These are phyloP conservation scores for Polysphondylium violaceum DNA, from an alignment of 78 protist species.

Conservation along the genomic window DNA sequence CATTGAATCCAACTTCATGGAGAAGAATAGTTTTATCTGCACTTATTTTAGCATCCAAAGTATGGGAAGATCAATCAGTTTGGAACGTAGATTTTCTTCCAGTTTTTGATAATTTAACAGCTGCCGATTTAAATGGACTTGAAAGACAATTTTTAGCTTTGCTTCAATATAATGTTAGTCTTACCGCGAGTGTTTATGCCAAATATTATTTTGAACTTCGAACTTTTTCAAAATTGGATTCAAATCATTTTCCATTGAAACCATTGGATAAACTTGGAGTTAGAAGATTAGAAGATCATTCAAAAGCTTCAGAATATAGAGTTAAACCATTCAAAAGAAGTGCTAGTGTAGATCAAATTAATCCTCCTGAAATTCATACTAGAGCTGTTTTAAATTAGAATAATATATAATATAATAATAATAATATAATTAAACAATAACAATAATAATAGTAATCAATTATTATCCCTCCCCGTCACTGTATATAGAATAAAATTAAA, in stretches of 20 bases:
- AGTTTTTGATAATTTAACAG: conserved; percentile 79
- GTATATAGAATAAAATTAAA: no score
- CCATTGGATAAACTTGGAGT: conserved; percentile 75
- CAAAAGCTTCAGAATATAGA: conserved; percentile 74
- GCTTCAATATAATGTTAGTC: conserved; percentile 60
- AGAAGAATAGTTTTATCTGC: conserved; percentile 79
- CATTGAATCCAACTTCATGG: conserved; percentile 79
- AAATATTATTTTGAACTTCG: conserved; percentile 73
- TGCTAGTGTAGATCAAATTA: conserved; percentile 77
- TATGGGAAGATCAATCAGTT: conserved; percentile 91
- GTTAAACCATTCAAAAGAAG: conserved; percentile 76
- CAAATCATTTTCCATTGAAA: conserved; percentile 63
- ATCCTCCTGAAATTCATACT: conserved; percentile 64
- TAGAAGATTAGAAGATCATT: conserved; percentile 72
- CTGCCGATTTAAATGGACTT: conserved; percentile 76
- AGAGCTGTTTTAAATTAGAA: conserved; percentile 58
- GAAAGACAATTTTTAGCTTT: conserved; percentile 80
- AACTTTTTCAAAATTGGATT: conserved; percentile 70
- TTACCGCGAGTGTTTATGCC: conserved; percentile 67
- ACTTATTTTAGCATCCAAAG: conserved; percentile 86
- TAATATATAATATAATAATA: no score
- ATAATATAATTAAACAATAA: no score
- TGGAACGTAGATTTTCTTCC: conserved; percentile 89
- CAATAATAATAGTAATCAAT: no score
- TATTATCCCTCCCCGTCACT: no score